Base-by-base conservation (phyloP, 768 basidiomycete genomes). In the Mycena alexandri region DNA sequence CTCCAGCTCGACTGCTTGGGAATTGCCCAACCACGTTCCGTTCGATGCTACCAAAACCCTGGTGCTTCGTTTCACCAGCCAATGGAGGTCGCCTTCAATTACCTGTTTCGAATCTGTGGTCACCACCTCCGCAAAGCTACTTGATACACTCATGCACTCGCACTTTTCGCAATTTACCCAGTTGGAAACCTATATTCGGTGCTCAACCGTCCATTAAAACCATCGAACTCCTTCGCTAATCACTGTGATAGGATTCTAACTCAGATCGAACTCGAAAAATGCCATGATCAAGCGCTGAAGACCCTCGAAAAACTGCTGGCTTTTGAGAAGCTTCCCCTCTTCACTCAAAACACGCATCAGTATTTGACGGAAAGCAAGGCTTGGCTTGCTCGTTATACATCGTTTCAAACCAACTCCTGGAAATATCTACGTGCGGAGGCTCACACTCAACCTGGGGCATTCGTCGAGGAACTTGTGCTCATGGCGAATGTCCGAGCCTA, bases 401-500 rank as follows among this genome's bases (percentile, higher is more conserved):
- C 54, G 3, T 50, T 53, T 5, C 48, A 55, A 21, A 13, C 38
- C 22, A 19, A n/a, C 22, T 43, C 36, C 12, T 14, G n/a, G 17
- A 7, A 2, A 4, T 61, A 51, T 24, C 36, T 29, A 10, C 29
- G 42, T n/a, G 12, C 2, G 10, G 33, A 54, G 25, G 12, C 16
- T 13, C 2, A 14, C 14, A 10, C 3, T 38, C 5, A 22, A 13
- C 16, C 13, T 12, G 68, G 51, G 11, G 52, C 42, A 25, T 75
- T 70, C 43, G 41, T 14, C 14, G 78, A 80, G 0, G 86, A 84
- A 63, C 64, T 87, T 38, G 50, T 64, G 5, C 76, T 85, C 36
- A 82, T 83, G 81, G 79, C 84, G 0, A 83, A 85, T 19, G 81
- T 85, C 0, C 78, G 79, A 0, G 85, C 82, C 24, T 87, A 85